Evolutionary conservation across 73 alveolate species (phyloP).

Genomic region (Stentor roeselii): DNA sequence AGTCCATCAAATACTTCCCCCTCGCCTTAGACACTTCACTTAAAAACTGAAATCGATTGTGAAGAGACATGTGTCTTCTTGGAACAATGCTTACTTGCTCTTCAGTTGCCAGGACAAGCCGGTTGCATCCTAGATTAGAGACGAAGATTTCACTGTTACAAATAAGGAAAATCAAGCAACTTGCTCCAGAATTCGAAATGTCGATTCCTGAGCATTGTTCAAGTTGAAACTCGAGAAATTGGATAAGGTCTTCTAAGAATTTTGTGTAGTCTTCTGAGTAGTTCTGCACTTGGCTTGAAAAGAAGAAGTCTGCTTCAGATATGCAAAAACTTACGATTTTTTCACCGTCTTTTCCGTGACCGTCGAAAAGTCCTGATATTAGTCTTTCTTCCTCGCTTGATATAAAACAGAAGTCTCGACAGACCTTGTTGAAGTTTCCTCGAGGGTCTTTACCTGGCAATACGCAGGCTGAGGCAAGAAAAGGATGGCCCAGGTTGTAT

Average conservation of each 20-base stretch:
- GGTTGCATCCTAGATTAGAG: not conserved
- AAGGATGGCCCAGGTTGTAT: not conserved
- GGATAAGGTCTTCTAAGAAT: not conserved
- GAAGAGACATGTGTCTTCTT: not conserved
- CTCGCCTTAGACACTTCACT: not conserved
- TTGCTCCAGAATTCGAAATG: slow-evolving; percentile 11
- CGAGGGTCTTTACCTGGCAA: slow-evolving; percentile 21
- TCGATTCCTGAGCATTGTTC: not conserved
- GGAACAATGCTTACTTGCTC: not conserved
- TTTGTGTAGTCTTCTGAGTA: not conserved
- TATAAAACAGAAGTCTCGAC: not conserved
- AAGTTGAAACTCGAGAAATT: not conserved
- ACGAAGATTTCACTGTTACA: not conserved
- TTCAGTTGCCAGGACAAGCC: not conserved
- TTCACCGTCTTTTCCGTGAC: slow-evolving; percentile 28
- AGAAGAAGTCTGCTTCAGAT: not conserved
- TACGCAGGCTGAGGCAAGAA: not conserved
- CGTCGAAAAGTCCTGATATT: slow-evolving; percentile 27
- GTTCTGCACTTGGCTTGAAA: not conserved
- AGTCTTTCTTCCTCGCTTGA: slow-evolving; percentile 1
- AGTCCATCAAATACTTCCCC: not conserved
- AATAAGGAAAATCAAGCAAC: not conserved
- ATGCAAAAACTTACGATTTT: slow-evolving; percentile 12
- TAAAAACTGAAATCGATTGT: not conserved
- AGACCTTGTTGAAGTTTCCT: not conserved